phyloP scores from a whole-genome alignment of 2,329 filamentous ascomycete species.

The Botryotinia calthae region DNA sequence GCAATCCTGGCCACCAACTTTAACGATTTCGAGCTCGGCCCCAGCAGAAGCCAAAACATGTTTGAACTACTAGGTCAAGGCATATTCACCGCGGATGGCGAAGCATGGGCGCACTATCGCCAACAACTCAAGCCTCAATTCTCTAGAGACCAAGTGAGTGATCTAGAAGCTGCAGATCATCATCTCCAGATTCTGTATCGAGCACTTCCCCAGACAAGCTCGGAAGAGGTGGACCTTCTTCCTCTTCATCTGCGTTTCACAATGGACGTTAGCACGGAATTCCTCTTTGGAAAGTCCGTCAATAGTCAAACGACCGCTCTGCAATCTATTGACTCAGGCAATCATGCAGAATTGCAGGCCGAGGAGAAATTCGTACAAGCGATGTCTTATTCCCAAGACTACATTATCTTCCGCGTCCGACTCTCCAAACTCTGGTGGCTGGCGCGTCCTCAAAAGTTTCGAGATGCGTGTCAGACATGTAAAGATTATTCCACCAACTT shows the following conservation, averaged over 20 bases:
- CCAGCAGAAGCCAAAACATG: conserved; percentile 37
- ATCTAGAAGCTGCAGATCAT: conserved; percentile 41
- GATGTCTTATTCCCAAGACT: conserved; percentile 41
- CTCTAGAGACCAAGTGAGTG: conserved; percentile 36
- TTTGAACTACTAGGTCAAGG: conserved; percentile 39
- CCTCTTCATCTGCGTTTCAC: conserved; percentile 51
- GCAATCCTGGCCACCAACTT: conserved; percentile 38
- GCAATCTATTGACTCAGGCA: conserved; percentile 29
- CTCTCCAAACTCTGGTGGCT: conserved; percentile 34
- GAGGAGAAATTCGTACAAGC: conserved; percentile 41
- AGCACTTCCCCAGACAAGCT: conserved; percentile 27
- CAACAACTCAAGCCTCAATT: conserved; percentile 43
- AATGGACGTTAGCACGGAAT: conserved; percentile 53
- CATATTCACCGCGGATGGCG: conserved; percentile 44
- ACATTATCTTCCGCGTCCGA: conserved; percentile 37
- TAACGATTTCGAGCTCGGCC: conserved; percentile 40
- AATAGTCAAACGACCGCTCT: conserved; percentile 44
- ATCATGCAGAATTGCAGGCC: conserved; percentile 22
- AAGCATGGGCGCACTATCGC: conserved; percentile 41
- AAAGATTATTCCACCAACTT: conserved; percentile 34
- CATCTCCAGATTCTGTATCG: conserved; percentile 50
- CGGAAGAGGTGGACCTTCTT: conserved; percentile 42
- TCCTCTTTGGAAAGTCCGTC: conserved; percentile 53
- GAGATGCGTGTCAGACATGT: conserved; percentile 32
- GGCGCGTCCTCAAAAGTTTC: conserved; percentile 35